phyloP scores from a whole-genome alignment of 2,329 filamentous ascomycete genomes.

The Didymella arachidicola region DNA sequence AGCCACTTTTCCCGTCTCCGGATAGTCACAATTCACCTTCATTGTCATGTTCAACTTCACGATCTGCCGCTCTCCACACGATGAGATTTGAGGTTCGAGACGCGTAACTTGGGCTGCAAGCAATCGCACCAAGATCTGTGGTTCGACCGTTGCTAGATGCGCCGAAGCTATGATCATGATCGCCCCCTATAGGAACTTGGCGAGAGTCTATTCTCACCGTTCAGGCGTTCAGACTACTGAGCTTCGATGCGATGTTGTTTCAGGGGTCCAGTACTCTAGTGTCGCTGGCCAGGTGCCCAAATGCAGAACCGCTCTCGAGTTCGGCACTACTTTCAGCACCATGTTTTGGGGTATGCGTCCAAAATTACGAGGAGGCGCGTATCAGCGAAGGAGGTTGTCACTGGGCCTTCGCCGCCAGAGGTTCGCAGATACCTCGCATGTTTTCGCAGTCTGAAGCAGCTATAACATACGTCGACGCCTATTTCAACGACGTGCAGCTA shows the following conservation, averaged over 20 bases:
- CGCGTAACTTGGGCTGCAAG: constrained; percentile 11
- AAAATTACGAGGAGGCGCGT: constrained; percentile 13
- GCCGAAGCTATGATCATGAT: constrained; percentile 12
- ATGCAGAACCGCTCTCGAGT: constrained; percentile 3
- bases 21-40: constrained; percentile 5
- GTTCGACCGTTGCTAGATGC: constrained; percentile 12
- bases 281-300: constrained; percentile 3
- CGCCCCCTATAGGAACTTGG: constrained; percentile 1
- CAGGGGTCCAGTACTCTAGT: constrained; percentile 4
- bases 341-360: constrained; percentile 4
- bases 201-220: constrained; percentile 13
- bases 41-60: constrained; percentile 8
- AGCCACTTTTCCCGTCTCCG: constrained; percentile 12
- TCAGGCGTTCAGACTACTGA: constrained; percentile 14
- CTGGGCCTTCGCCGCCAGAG: constrained; percentile 5
- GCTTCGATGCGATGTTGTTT: constrained; percentile 1
- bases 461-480: constrained; percentile 16
- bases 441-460: constrained; percentile 23
- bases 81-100: constrained; percentile 11
- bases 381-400: constrained; percentile 3
- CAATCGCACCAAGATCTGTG: constrained; percentile 6
- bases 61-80: constrained; percentile 16
- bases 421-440: constrained; percentile 3
- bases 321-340: constrained; percentile 13
- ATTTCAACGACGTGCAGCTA: constrained; percentile 25